Evolutionary conservation across 2,329 filamentous ascomycete species (phyloP).

Genomic region (Endothia cerciana): DNA sequence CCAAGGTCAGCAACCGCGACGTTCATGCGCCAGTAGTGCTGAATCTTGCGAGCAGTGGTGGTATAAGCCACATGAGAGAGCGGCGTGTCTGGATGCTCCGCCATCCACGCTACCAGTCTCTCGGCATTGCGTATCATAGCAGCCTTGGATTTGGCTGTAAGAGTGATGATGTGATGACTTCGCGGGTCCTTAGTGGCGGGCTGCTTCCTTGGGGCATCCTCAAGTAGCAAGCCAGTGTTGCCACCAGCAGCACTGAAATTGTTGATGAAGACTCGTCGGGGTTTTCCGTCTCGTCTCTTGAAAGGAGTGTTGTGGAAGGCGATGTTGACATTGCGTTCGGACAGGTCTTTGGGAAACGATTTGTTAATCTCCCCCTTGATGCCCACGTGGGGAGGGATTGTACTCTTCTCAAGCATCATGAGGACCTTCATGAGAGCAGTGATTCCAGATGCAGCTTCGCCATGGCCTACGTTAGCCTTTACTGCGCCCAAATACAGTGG

Average conservation of each 20-base stretch:
- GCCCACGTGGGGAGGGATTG: conserved; percentile 68
- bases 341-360: conserved; percentile 60
- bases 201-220: conserved; percentile 56
- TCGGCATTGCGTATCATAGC: conserved; percentile 64
- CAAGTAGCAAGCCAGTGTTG: conserved; percentile 69
- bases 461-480: conserved; percentile 68
- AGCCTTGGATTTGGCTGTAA: conserved; percentile 59
- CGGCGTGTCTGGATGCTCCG: conserved; percentile 53
- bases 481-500: conserved; percentile 65
- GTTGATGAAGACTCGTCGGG: conserved; percentile 61
- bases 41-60: conserved; percentile 67
- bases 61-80: conserved; percentile 67
- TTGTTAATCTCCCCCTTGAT: conserved; percentile 69
- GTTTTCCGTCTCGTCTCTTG: conserved; percentile 50
- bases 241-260: conserved; percentile 74
- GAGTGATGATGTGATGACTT: conserved; percentile 58
- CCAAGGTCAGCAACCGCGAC: conserved; percentile 46
- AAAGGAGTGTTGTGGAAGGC: conserved; percentile 57
- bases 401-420: conserved; percentile 65
- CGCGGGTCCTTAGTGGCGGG: conserved; percentile 52
- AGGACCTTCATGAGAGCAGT: conserved; percentile 68
- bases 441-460: conserved; percentile 63
- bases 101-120: conserved; percentile 58
- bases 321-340: conserved; percentile 62
- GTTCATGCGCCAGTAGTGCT: conserved; percentile 61